phyloP scores from a whole-genome alignment of 352 stramenopile species.

The Pythium rhizo-oryzae region DNA sequence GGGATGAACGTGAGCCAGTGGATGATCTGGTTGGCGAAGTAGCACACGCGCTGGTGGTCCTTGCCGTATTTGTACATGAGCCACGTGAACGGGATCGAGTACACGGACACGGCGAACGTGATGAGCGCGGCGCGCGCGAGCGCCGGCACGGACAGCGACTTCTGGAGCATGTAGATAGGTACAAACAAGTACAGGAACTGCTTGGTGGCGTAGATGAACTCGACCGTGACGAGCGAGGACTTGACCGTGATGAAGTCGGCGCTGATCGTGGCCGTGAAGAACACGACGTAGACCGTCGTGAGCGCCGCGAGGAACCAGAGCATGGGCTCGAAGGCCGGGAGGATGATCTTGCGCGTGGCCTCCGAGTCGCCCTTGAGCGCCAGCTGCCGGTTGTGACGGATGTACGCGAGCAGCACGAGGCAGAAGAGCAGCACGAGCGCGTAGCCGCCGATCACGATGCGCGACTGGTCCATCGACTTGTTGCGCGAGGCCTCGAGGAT shows the following conservation, averaged over 20 bases:
- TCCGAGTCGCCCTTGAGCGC: conserved; percentile 49
- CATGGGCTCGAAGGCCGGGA: conserved; percentile 71
- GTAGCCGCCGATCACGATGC: conserved; percentile 21
- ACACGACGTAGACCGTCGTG: conserved; percentile 42
- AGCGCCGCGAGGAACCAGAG: conserved; percentile 51
- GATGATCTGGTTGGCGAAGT: conserved; percentile 11
- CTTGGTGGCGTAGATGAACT: conserved; percentile 54
- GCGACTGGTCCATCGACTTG: conserved; percentile 25
- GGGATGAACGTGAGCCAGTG: conserved; percentile 25
- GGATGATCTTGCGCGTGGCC: conserved; percentile 58
- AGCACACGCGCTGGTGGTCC: conserved; percentile 16
- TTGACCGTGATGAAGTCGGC: conserved; percentile 32
- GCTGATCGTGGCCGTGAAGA: conserved; percentile 36
- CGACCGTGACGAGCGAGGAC: conserved; percentile 25
- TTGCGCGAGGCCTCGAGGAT: conserved; percentile 21
- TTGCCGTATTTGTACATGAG: conserved; percentile 29
- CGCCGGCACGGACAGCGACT: conserved; percentile 52
- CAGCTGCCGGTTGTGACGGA: conserved; percentile 57
- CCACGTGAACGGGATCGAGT: conserved; percentile 34
- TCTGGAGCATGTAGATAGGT: conserved; percentile 60
- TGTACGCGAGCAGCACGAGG: conserved; percentile 49
- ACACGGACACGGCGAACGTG: conserved; percentile 38
- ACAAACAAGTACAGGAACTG: conserved; percentile 59
- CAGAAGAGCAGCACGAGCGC: conserved; percentile 24
- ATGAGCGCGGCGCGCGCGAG: conserved; percentile 41